Evolutionary conservation across 176 grass and related monocot genomes (phyloP), one percentile per base, ranked within the genome.

Genomic region (Triticum urartu): DNA sequence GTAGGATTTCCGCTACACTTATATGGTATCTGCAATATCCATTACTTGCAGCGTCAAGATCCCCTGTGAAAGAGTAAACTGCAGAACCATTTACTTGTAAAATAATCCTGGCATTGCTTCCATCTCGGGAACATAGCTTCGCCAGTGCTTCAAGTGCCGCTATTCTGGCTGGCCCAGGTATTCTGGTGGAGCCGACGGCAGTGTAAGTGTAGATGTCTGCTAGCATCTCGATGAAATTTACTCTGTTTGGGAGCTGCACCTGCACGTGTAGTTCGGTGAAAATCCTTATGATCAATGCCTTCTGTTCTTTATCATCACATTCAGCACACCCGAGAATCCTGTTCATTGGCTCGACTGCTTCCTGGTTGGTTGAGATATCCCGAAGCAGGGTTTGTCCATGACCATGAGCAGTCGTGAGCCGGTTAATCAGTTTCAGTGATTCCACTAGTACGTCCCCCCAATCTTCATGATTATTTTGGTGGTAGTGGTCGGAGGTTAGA

Each of bases 1-100:
- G 32, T 4, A 83, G 67, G 4, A 83, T 39, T 59, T 40, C 0
- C 4, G 67, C 67, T 59, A 67, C 67, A 0, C 0, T 35, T 10
- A 17, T 21, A 36, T 21, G 5, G 45, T 2, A n/a, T 50, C 20
- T 0, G 0, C 5, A 0, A 9, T 28, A 6, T 39, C 9, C 48
- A 15, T 52, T 13, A 1, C 9, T 47, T 7, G 0, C 1, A n/a
- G 6, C 6, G 0, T 28, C 0, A 30, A 66, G 3, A 6, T 56
- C 3, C 1, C 0, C 2, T 2, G 13, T 7, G 32, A 72, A 32
- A 14, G 2, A 2, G 3, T 3, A 12, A 11, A 72, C 2, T 14
- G 22, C 10, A 69, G 3, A 5, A 22, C 20, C 2, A 15, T 15
- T 14, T 52, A 9, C 22, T 83, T 10, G 20, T 2, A 25, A 38